Evolutionary conservation across 2,329 filamentous ascomycete species (phyloP), one percentile per base, ranked within the genome.

Genomic region (Pestalotiopsis sp.): DNA sequence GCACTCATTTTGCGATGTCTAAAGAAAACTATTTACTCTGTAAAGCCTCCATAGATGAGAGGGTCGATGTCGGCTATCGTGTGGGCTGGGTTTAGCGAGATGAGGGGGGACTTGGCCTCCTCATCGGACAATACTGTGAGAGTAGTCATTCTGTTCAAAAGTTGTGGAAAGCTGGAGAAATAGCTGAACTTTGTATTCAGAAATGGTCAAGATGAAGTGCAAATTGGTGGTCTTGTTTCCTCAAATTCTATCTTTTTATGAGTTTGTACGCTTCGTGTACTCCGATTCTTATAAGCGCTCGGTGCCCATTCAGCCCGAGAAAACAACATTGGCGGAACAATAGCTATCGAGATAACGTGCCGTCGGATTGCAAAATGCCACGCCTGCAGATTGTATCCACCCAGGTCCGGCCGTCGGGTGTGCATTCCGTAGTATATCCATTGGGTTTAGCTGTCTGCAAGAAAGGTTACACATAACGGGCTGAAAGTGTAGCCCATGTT

Each of bases 21-120:
- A 40, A 48, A 55, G 20, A 9, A 48, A 39, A 64, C 9, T 5
- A 39, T 20, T 61, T 13, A 93, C 92, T 96, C 93, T 68, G 91
- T 93, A 80, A 96, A 96, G 11, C 92, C 93, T 67, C 91, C 91
- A 84, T 95, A 96, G 74, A 92, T 93, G 76, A 93, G 93, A 69
- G 92, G 88, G 75, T 94, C 89, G 75, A 96, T 93, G 76, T 89
- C 89, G 68, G 91, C 90, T 66, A 94, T 80, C 72, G 86, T 88
- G 77, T 91, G 86, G 17, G 81, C 78, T 4, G 90, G 83, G 75
- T 93, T 88, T 68, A 94, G 82, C 66, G 86, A 86, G 74, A 94
- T 92, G 71, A 85, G 85, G 60, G 91, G 86, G 68, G 80, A 84
- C 72, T 66, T 66, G 64, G 64, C 52, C 44, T 90, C 86, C 70